Evolutionary conservation across 1,284 basidiomycete genomes (phyloP).

Genomic region (Fomitopsis betulina): DNA sequence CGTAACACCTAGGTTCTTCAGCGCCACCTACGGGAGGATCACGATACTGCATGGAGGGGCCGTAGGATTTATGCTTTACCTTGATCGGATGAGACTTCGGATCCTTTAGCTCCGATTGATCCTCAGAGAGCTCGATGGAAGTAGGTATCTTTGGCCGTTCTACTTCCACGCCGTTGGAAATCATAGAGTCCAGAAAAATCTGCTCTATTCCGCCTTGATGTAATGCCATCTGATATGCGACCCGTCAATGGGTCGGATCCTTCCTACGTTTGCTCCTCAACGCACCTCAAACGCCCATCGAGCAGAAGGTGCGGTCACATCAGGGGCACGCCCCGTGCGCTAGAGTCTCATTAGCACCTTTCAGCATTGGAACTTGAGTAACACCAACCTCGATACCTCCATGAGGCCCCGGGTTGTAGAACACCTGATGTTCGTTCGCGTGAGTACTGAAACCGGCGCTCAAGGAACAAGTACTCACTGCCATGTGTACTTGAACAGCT

Average conservation of each 20-base stretch:
- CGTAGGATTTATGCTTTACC: slow-evolving; percentile 26
- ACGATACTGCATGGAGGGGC: background rate
- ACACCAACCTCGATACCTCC: slow-evolving; percentile 56
- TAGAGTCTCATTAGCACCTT: slow-evolving; percentile 20
- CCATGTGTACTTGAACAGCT: slow-evolving; percentile 65
- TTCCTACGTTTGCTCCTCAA: background rate
- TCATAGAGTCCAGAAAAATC: slow-evolving; percentile 65
- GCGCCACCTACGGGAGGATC: slow-evolving; percentile 25
- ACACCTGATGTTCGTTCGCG: slow-evolving; percentile 43
- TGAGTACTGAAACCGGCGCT: background rate
- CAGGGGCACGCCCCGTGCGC: slow-evolving; percentile 57
- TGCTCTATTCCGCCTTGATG: slow-evolving; percentile 73
- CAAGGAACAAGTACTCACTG: slow-evolving; percentile 34
- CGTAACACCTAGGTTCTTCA: slow-evolving; percentile 27
- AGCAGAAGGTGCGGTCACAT: slow-evolving; percentile 47
- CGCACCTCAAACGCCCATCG: slow-evolving; percentile 63
- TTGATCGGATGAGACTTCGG: slow-evolving; percentile 49
- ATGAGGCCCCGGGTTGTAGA: slow-evolving; percentile 60
- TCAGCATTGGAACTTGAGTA: background rate
- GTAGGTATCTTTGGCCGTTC: slow-evolving; percentile 54
- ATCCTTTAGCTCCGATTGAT: slow-evolving; percentile 37
- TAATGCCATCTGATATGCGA: slow-evolving; percentile 47
- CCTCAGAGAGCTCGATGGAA: slow-evolving; percentile 45
- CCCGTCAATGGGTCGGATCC: background rate
- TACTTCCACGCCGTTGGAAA: slow-evolving; percentile 42